Conservation (phyloP, 176 grass and related monocot genomes). For the Triticum dicoccoides region DNA sequence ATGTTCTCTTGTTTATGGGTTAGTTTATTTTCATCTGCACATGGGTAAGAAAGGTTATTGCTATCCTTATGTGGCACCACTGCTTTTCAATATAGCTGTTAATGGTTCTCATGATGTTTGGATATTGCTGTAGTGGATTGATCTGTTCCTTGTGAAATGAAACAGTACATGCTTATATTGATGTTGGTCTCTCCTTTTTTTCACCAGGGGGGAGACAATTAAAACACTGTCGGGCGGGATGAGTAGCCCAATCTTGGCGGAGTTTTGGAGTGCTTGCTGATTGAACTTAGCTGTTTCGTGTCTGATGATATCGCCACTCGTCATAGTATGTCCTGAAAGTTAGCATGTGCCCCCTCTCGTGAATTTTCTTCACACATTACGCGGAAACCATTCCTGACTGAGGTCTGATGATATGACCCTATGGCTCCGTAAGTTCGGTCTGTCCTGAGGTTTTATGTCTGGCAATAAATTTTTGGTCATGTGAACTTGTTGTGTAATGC, state of each 20-base stretch:
- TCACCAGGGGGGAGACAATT: slow-evolving; percentile 47
- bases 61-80: not conserved
- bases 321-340: slow-evolving; percentile 35
- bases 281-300: slow-evolving; percentile 17
- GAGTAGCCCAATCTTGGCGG: slow-evolving; percentile 24
- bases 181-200: not conserved
- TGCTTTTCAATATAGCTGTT: not conserved
- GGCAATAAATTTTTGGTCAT: slow-evolving; percentile 40
- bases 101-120: too few relatives aligned
- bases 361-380: slow-evolving; percentile 29
- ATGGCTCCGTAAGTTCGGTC: not conserved
- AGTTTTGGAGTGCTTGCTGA: slow-evolving; percentile 46
- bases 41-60: not conserved
- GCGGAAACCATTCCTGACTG: slow-evolving; percentile 37
- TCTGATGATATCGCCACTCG: slow-evolving; percentile 32
- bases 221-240: not conserved
- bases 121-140: too few relatives aligned
- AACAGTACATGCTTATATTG: not conserved
- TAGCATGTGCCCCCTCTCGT: slow-evolving; percentile 2
- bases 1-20: not conserved
- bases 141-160: not conserved
- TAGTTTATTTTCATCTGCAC: not conserved
- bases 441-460: not conserved
- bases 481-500: slow-evolving; percentile 18
- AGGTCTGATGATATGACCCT: slow-evolving; percentile 30